A percentile compares a stretch with the other conserved stretches of the same genome.
Conservation (phyloP, 768 basidiomycete species). For the Boletellus ananiceps region DNA sequence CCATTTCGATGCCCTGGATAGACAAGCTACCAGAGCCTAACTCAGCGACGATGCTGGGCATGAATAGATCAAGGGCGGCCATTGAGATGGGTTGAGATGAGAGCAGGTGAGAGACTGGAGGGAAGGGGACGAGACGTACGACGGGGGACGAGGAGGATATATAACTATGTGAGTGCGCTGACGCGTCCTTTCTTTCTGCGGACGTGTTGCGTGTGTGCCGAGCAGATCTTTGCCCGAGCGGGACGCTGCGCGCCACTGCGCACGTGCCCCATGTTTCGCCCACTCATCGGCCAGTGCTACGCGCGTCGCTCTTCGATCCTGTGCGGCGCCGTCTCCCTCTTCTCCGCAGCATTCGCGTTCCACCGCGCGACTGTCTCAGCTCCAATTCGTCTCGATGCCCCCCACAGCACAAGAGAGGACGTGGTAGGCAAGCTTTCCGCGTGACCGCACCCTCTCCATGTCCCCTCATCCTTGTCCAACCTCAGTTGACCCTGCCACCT, state of each 20-base stretch:
- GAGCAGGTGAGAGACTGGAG: conserved; percentile 11
- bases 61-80: conserved; percentile 17
- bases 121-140: conserved; percentile 26
- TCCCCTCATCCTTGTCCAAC: background rate
- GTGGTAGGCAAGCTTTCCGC: conserved; percentile 19
- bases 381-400: conserved; percentile 44
- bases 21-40: conserved; percentile 22
- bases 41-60: conserved; percentile 25
- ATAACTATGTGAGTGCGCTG: conserved; percentile 20
- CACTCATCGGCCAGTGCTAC: background rate
- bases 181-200: conserved; percentile 24
- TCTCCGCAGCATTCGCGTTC: conserved; percentile 28
- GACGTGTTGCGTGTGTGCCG: conserved; percentile 13
- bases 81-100: conserved; percentile 21
- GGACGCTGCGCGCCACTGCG: background rate
- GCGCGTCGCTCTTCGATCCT: conserved; percentile 11
- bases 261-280: conserved; percentile 20
- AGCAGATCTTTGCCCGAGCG: background rate
- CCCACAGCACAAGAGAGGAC: conserved; percentile 15
- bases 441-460: background rate
- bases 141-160: background rate
- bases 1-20: conserved; percentile 39
- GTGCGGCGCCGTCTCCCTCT: conserved; percentile 32
- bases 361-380: conserved; percentile 7
- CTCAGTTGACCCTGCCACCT: conserved; percentile 69